Evolutionary conservation across 148 eudicot species (phyloP), one percentile per base, ranked within the genome.

Genomic region (Silene conica): DNA sequence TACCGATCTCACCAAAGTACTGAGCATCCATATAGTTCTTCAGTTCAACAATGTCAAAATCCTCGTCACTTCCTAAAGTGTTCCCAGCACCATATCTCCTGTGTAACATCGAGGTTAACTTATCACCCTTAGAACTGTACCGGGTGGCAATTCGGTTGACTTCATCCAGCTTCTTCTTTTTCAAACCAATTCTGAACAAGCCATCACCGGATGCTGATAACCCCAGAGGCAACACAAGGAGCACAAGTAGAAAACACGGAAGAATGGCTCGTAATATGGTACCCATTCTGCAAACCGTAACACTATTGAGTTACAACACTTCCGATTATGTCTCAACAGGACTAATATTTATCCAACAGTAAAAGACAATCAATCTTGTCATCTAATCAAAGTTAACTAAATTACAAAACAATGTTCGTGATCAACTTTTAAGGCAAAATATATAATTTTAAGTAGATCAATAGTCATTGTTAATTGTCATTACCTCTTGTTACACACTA

Each of bases 1-100:
- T 86, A 69, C 90, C 93, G 83, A 92, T 90, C 85, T 90, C 91
- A 79, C 97, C 97, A 74, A 82, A 90, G 78, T 92, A 90, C 73
- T 93, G 96, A 73, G 96, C 93, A 83, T 87, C 86, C 90, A 89
- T 81, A 75, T 89, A 93, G 84, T 93, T 93, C 81, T 88, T 90
- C 62, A 93, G 71, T 10, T 82, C 78, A 71, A 90, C 72, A 63
- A 87, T 87, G 80, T 86, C 92, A 56, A 74, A 77, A 21, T 85
- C 90, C 25, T 38, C 82, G 69, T 85, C 73, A 59, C 80, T 77
- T 18, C 75, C 85, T 34, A 84, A 20, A 75, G 52, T 69, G 56
- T 74, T 84, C 28, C 76, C 75, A 65, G 75, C 64, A 22, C 78
- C 80, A 70, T 77, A 81, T 50, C 79, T 80, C 70, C 80, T 77